Percentiles rank a stretch among this genome's conserved stretches.
Evolutionary conservation across 129 eudicot species (phyloP).

Genomic region (Deinandra increscens): DNA sequence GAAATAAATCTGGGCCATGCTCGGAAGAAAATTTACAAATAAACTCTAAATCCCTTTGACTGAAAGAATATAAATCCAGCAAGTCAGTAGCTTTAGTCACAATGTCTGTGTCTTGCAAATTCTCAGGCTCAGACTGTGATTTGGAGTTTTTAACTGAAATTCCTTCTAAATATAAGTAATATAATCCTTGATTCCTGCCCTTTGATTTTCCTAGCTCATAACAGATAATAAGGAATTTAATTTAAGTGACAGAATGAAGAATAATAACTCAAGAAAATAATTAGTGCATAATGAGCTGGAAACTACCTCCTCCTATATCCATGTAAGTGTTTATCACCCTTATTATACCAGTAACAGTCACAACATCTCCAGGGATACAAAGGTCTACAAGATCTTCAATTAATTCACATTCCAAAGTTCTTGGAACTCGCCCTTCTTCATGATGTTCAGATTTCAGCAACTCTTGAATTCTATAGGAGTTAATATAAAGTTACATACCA

Average conservation of each 20-base stretch:
- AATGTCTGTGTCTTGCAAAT: conserved; percentile 32
- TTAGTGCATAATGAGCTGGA: conserved; percentile 1
- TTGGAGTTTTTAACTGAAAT: conserved; percentile 83
- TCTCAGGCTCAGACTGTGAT: conserved; percentile 59
- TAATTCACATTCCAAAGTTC: conserved; percentile 94
- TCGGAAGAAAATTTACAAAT: conserved; percentile 66
- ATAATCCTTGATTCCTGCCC: conserved; percentile 81
- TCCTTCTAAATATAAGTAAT: conserved; percentile 85
- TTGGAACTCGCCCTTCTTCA: conserved; percentile 98
- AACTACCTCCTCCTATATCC: conserved; percentile 98
- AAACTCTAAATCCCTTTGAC: conserved; percentile 79
- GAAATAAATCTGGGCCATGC: conserved; percentile 75
- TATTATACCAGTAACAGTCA: conserved; percentile 83
- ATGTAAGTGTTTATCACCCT: conserved; percentile 88
- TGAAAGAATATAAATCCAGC: conserved; percentile 74
- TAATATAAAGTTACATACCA: background rate
- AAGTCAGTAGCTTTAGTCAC: conserved; percentile 54
- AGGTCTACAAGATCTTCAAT: conserved; percentile 93
- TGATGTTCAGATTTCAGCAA: conserved; percentile 86
- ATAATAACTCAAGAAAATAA: background rate
- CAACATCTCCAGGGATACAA: conserved; percentile 97
- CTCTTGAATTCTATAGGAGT: conserved; percentile 71
- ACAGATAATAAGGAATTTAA: background rate
- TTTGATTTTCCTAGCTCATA: conserved; percentile 75
- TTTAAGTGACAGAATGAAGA: conserved; percentile 2